phyloP scores from a whole-genome alignment of 257 asterid genomes.

The Solanum rostratum region DNA sequence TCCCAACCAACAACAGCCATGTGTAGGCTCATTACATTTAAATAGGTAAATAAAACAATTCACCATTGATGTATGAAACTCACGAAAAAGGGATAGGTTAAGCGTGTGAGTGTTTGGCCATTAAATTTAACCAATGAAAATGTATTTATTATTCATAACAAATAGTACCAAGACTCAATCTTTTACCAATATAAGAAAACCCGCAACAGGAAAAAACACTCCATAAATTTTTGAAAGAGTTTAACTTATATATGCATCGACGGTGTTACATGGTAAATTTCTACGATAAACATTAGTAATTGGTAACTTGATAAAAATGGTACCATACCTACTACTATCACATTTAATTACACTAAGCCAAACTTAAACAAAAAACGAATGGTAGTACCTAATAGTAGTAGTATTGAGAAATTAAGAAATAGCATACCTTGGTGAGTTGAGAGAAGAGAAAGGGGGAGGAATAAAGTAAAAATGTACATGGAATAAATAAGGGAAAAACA shows the following conservation, averaged over 20 bases:
- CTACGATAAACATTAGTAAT: background rate
- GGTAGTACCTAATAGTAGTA: no score
- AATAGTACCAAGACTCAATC: no score
- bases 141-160: no score
- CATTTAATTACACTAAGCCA: background rate
- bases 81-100: no score
- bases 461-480: background rate
- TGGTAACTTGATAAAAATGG: background rate
- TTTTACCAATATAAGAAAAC: background rate
- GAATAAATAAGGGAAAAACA: background rate
- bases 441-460: background rate
- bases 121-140: no score
- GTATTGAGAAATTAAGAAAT: background rate
- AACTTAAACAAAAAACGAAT: no score
- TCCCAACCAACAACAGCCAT: no score
- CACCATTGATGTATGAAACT: no score
- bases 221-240: background rate
- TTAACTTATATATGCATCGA: background rate
- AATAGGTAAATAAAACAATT: no score
- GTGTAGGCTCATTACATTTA: no score
- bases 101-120: no score
- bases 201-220: background rate
- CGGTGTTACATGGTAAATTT: background rate
- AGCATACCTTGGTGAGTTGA: background rate
- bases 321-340: background rate